These are phyloP conservation scores for Melocanna baccifera DNA, from an alignment of 176 grass and related monocot genomes.

Conservation along the genomic window DNA sequence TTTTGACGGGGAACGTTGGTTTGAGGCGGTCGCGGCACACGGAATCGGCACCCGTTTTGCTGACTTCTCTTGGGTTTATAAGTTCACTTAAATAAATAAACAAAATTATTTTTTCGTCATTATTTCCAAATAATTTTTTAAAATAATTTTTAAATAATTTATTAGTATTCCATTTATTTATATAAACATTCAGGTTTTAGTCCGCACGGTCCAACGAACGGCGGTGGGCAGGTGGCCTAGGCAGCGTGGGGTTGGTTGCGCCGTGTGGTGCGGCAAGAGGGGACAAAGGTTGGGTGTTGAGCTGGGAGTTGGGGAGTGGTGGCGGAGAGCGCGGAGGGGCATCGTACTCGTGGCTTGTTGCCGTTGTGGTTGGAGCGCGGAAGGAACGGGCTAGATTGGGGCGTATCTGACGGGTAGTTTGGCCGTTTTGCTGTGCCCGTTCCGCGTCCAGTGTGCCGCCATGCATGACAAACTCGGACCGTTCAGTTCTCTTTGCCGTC, in stretches of 20 bases:
- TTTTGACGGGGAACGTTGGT: slow-evolving; percentile 31
- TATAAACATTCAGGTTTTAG: too few species aligned
- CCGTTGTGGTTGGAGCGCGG: background rate
- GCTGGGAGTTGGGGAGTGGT: background rate
- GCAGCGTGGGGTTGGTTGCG: background rate
- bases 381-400: background rate
- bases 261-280: background rate
- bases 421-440: background rate
- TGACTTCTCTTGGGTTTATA: too few species aligned
- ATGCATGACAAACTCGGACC: background rate
- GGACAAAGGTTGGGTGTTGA: background rate
- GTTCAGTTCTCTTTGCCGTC: background rate
- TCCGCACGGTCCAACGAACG: background rate
- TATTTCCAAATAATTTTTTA: too few species aligned
- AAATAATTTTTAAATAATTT: too few species aligned
- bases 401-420: background rate
- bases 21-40: slow-evolving; percentile 44
- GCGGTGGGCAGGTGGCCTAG: slow-evolving; percentile 8
- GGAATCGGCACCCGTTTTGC: background rate
- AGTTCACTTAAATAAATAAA: too few species aligned
- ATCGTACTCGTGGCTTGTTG: background rate
- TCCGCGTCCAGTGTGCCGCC: background rate
- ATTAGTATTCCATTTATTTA: too few species aligned
- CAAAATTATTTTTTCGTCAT: too few species aligned
- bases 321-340: background rate